phyloP scores from a whole-genome alignment of 106 monocot genomes.

The Dactylorhiza incarnata region DNA sequence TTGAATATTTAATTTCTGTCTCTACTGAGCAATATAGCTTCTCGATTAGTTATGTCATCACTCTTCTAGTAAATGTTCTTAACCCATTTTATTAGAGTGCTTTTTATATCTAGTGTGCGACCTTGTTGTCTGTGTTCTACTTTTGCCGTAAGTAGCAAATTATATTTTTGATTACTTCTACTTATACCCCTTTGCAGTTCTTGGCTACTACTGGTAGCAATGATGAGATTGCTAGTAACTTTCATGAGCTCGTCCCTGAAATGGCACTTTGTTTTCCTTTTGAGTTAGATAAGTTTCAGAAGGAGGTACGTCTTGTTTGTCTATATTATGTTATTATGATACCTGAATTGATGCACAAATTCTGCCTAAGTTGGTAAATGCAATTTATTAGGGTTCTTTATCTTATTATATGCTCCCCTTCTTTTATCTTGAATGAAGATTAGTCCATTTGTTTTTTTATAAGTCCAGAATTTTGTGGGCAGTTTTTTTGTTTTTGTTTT shows the following conservation, averaged over 20 bases:
- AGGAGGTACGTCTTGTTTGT: constrained; percentile 52
- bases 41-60: not conserved
- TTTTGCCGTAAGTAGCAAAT: not conserved
- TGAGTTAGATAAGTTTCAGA: constrained; percentile 91
- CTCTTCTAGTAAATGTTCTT: not conserved
- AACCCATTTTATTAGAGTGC: not conserved
- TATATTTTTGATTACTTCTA: not conserved
- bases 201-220: constrained; percentile 47
- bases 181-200: constrained; percentile 24
- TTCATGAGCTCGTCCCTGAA: constrained; percentile 79
- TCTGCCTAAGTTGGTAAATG: not conserved
- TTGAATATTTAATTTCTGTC: not conserved
- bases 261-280: constrained; percentile 96
- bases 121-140: not conserved
- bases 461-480: not conserved
- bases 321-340: not conserved
- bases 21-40: not conserved
- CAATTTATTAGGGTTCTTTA: not conserved
- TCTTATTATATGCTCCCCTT: not conserved
- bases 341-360: not conserved
- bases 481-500: not conserved
- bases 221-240: constrained; percentile 52
- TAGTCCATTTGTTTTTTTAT: not conserved
- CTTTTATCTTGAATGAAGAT: not conserved
- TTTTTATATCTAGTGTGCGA: not conserved